Conservation (phyloP, 2,329 filamentous ascomycete species). For the Colletotrichum graminicola region DNA sequence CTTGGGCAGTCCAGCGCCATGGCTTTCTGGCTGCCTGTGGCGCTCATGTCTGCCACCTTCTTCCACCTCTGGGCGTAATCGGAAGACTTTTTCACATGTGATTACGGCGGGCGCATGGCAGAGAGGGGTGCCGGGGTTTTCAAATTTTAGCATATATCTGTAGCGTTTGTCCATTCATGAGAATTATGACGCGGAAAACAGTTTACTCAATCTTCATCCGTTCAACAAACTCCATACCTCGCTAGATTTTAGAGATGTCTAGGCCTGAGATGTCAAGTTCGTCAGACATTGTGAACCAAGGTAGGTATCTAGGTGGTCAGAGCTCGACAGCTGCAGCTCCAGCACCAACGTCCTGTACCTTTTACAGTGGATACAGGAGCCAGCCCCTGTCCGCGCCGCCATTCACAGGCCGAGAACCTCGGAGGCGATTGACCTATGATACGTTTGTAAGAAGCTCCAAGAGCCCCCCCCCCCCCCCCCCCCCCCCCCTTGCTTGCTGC, state of each 20-base stretch:
- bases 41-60: constrained; percentile 35
- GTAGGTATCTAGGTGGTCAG: background rate
- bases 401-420: constrained; percentile 16
- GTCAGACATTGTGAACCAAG: background rate
- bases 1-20: constrained; percentile 40
- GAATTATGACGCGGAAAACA: background rate
- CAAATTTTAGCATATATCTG: constrained; percentile 9
- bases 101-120: constrained; percentile 8
- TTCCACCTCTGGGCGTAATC: constrained; percentile 47
- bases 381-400: background rate
- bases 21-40: constrained; percentile 41
- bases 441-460: background rate
- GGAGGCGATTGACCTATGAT: constrained; percentile 24
- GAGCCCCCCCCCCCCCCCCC: constrained; percentile 19
- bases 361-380: constrained; percentile 24
- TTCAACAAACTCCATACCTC: background rate
- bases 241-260: background rate
- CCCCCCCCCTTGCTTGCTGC: too few relatives aligned
- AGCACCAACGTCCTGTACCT: constrained; percentile 14
- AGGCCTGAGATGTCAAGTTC: background rate
- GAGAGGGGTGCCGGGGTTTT: background rate
- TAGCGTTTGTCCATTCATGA: background rate
- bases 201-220: background rate
- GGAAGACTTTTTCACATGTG: background rate
- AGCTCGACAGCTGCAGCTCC: constrained; percentile 22